These are phyloP conservation scores for Cercophora newfieldiana DNA, from an alignment of 495 filamentous ascomycete species.

Conservation along the genomic window DNA sequence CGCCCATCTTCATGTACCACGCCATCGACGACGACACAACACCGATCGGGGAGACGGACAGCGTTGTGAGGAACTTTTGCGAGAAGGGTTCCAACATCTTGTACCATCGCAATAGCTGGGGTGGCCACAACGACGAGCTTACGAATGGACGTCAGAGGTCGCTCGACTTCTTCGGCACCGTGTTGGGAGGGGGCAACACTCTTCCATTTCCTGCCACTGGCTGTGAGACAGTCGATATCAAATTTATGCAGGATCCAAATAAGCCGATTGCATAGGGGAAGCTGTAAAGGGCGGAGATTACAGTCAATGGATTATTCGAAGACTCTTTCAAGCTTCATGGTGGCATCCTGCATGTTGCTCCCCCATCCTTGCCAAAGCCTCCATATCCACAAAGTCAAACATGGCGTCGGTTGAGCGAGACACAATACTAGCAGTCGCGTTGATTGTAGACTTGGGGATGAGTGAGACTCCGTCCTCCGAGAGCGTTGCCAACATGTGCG, in stretches of 20 bases:
- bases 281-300: no score
- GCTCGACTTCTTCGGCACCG: slow-evolving; percentile 26
- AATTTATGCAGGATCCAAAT: slow-evolving; percentile 13
- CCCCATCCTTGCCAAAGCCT: not conserved
- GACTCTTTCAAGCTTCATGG: not conserved
- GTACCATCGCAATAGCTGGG: slow-evolving; percentile 46
- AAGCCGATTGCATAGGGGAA: not conserved
- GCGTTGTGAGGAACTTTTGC: slow-evolving; percentile 44
- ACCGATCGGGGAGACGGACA: slow-evolving; percentile 45
- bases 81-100: slow-evolving; percentile 37
- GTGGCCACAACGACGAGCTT: slow-evolving; percentile 36
- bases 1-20: slow-evolving; percentile 53
- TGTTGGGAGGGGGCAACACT: slow-evolving; percentile 14
- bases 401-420: not conserved
- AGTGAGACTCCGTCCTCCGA: slow-evolving; percentile 39
- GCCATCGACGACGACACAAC: slow-evolving; percentile 50
- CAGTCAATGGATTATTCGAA: no score
- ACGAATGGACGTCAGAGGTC: slow-evolving; percentile 26
- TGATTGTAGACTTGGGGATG: slow-evolving; percentile 38
- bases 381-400: not conserved
- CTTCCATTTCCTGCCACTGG: slow-evolving; percentile 12
- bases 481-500: slow-evolving; percentile 41
- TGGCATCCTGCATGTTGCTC: not conserved
- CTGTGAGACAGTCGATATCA: slow-evolving; percentile 21
- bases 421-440: slow-evolving; percentile 7